These are phyloP conservation scores for Cyberlindnera americana DNA, from an alignment of 805 yeast species.

Conservation along the genomic window DNA sequence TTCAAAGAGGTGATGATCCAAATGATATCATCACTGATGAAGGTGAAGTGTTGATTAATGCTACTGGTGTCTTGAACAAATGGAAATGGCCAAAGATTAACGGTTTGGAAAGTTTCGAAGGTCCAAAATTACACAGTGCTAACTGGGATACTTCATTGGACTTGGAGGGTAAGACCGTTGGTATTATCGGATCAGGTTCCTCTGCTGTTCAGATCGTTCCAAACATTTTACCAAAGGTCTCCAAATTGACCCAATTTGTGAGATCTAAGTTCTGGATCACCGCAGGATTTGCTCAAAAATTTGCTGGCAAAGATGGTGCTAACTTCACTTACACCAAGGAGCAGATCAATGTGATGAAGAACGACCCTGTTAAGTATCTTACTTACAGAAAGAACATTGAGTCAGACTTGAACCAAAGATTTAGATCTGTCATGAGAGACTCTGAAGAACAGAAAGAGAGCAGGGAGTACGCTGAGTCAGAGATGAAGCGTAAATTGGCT, in stretches of 20 bases:
- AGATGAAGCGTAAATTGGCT: conserved; percentile 3
- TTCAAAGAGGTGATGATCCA: conserved; percentile 1
- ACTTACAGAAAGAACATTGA: conserved; percentile 3
- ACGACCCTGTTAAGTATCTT: background rate
- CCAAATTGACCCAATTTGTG: background rate
- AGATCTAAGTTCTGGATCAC: conserved; percentile 5
- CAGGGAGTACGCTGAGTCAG: conserved; percentile 1
- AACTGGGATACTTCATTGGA: conserved; percentile 4
- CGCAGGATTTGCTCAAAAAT: conserved; percentile 4
- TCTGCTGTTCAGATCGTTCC: conserved; percentile 3
- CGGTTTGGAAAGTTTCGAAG: conserved; percentile 1
- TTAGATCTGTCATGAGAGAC: conserved; percentile 2
- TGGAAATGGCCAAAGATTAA: conserved; percentile 3
- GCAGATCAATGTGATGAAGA: conserved; percentile 3
- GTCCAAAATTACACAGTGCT: conserved; percentile 5
- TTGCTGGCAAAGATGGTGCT: conserved; percentile 4
- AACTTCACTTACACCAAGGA: conserved; percentile 2
- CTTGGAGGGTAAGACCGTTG: conserved; percentile 1
- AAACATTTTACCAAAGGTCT: background rate
- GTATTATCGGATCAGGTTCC: conserved; percentile 2
- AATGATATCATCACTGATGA: background rate
- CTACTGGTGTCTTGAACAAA: conserved; percentile 4
- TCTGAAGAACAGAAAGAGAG: conserved; percentile 1
- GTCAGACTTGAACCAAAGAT: conserved; percentile 3
- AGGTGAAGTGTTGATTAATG: conserved; percentile 2